phyloP scores from a whole-genome alignment of 306 rosid species.

The Luffa aegyptiaca region DNA sequence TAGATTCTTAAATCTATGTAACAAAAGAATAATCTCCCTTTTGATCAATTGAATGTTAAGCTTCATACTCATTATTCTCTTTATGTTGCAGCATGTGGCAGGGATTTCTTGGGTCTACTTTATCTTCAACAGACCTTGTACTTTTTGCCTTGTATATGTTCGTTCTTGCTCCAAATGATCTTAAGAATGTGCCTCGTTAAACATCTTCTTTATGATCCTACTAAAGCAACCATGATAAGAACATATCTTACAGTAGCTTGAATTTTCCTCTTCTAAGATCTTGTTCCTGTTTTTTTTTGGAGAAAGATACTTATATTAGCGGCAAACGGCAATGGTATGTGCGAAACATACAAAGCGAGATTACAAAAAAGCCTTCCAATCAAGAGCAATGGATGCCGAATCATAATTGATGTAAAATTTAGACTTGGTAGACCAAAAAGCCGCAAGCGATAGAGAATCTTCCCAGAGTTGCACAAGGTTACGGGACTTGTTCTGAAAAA shows the following conservation, averaged over 20 bases:
- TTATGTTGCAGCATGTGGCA: conserved; percentile 81
- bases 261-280: not conserved
- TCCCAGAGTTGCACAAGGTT: too few species aligned
- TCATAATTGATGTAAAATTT: too few species aligned
- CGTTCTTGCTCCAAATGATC: conserved; percentile 73
- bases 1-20: not conserved
- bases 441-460: too few species aligned
- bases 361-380: too few species aligned
- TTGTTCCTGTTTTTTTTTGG: too few species aligned
- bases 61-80: not conserved
- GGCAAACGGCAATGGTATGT: too few species aligned
- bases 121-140: conserved; percentile 69
- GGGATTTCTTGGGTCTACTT: conserved; percentile 91
- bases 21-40: not conserved
- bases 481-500: too few species aligned
- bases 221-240: conserved; percentile 80
- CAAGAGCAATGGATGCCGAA: too few species aligned
- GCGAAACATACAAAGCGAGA: too few species aligned
- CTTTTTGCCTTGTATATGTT: conserved; percentile 84
- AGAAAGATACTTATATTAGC: too few species aligned
- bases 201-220: conserved; percentile 83
- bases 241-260: conserved; percentile 53
- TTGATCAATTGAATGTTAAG: not conserved
- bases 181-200: conserved; percentile 76
- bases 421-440: too few species aligned